Percentiles rank a stretch among this genome's conserved stretches.
Conservation (phyloP, 2,329 filamentous ascomycete species). For the Simplicillium sp. region DNA sequence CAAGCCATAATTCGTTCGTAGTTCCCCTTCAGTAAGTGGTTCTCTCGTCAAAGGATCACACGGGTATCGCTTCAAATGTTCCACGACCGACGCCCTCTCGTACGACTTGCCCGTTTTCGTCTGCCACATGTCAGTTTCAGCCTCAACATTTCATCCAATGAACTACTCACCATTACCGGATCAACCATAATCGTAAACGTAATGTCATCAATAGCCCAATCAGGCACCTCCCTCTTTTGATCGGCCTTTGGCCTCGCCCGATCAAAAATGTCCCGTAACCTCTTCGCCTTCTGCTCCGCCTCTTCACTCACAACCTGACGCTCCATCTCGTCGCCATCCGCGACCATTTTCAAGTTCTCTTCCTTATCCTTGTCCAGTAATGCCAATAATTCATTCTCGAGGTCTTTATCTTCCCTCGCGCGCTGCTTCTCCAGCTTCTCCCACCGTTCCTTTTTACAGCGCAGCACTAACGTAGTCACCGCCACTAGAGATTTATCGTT, state of each 20-base stretch:
- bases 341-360: constrained; percentile 20
- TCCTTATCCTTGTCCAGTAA: constrained; percentile 38
- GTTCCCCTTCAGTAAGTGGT: constrained; percentile 55
- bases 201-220: constrained; percentile 70
- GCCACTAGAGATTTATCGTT: constrained; percentile 59
- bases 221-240: constrained; percentile 53
- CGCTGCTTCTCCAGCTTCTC: constrained; percentile 60
- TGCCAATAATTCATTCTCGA: constrained; percentile 51
- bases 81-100: constrained; percentile 74
- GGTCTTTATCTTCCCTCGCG: constrained; percentile 40
- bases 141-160: no score
- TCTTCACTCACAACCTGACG: constrained; percentile 36
- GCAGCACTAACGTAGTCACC: constrained; percentile 65
- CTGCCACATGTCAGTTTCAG: constrained; percentile 22
- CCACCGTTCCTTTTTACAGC: constrained; percentile 81
- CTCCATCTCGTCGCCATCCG: constrained; percentile 33
- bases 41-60: constrained; percentile 81
- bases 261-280: constrained; percentile 41
- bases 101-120: constrained; percentile 86
- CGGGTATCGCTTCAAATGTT: constrained; percentile 67
- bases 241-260: constrained; percentile 32
- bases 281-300: constrained; percentile 33
- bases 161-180: constrained; percentile 43
- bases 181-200: constrained; percentile 67
- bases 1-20: constrained; percentile 74